phyloP scores from a whole-genome alignment of 2,329 filamentous ascomycete species.

The Pyrenophora graminea region DNA sequence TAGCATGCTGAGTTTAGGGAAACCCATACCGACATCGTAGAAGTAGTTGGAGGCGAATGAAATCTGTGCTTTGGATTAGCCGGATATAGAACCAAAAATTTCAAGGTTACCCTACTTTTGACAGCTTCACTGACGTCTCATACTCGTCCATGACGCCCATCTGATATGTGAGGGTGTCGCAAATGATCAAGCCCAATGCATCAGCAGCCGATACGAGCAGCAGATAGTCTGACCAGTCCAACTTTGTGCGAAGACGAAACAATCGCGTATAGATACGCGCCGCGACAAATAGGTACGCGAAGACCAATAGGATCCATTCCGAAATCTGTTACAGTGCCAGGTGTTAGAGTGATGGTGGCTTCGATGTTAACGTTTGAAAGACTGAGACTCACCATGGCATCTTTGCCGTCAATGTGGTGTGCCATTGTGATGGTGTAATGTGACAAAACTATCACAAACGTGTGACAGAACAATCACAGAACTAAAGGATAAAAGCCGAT shows the following conservation, averaged over 20 bases:
- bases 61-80: conserved; percentile 12
- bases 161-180: conserved; percentile 16
- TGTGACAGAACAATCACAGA: conserved; percentile 4
- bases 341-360: neutral
- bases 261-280: conserved; percentile 22
- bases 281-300: conserved; percentile 25
- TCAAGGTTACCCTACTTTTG: conserved; percentile 14
- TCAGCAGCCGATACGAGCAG: conserved; percentile 19
- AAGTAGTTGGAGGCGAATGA: conserved; percentile 32
- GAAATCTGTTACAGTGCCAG: conserved; percentile 15
- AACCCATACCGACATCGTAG: conserved; percentile 32
- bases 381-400: conserved; percentile 19
- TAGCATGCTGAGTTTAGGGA: conserved; percentile 32
- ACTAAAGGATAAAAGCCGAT: neutral
- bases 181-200: conserved; percentile 20
- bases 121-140: conserved; percentile 22
- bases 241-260: conserved; percentile 19
- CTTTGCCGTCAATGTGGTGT: conserved; percentile 23
- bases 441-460: conserved; percentile 1
- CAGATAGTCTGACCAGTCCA: conserved; percentile 24
- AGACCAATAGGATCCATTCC: conserved; percentile 24
- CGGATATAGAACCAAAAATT: no score
- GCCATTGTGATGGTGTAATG: conserved; percentile 14
- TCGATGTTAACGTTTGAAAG: neutral
- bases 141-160: conserved; percentile 24